A percentile compares a stretch with the other conserved stretches of the same genome.
Conservation (phyloP, 2,329 filamentous ascomycete genomes). For the Cercospora zeae-maydis region DNA sequence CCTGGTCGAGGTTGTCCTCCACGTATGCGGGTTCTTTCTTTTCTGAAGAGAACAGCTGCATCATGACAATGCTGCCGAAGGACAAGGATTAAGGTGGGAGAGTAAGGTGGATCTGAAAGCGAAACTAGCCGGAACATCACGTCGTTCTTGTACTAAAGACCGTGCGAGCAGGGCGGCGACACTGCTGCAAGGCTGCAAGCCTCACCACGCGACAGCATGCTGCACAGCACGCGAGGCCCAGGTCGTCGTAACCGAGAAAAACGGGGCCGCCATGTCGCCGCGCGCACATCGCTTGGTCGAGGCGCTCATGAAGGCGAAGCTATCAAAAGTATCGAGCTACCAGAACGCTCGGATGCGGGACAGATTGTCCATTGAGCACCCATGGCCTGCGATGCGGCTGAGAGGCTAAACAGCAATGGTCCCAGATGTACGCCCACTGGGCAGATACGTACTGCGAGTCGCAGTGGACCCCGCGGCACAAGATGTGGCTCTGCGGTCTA, state of each 20-base stretch:
- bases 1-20: conserved; percentile 13
- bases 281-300: conserved; percentile 4
- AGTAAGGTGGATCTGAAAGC: neutral
- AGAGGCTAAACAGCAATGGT: neutral
- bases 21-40: conserved; percentile 7
- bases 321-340: neutral
- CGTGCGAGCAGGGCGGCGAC: conserved; percentile 2
- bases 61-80: neutral
- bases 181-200: neutral
- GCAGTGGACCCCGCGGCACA: neutral
- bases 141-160: conserved; percentile 4
- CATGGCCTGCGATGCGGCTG: neutral
- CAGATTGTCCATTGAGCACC: neutral
- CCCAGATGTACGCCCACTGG: neutral
- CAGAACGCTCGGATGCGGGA: neutral
- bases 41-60: conserved; percentile 3
- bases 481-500: neutral
- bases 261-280: conserved; percentile 1
- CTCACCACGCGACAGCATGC: conserved; percentile 7
- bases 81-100: neutral
- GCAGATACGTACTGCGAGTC: neutral
- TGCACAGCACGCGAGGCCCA: neutral
- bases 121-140: neutral
- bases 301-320: conserved; percentile 3
- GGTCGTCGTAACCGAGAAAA: neutral